Conservation (phyloP, 306 rosid genomes). For the Urtica urens region DNA sequence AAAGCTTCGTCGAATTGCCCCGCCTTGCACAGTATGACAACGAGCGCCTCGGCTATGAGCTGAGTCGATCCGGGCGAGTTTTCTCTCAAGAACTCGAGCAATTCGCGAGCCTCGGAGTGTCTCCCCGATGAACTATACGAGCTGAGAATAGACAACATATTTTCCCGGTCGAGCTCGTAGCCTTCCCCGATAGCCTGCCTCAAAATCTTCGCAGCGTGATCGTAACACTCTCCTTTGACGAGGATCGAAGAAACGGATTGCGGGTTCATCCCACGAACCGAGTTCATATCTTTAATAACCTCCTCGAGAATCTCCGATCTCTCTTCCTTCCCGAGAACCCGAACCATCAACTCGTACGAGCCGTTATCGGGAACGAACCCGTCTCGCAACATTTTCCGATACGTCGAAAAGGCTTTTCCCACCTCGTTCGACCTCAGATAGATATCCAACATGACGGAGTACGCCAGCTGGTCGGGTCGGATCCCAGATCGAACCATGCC, state of each 20-base stretch:
- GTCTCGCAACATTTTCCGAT: conserved; percentile 51
- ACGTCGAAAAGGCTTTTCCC: conserved; percentile 49
- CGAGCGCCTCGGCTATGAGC: conserved; percentile 62
- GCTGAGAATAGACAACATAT: conserved; percentile 55
- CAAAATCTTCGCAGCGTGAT: conserved; percentile 64
- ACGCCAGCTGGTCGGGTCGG: conserved; percentile 66
- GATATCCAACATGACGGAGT: conserved; percentile 77
- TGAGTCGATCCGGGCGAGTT: conserved; percentile 42
- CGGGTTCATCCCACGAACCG: conserved; percentile 51
- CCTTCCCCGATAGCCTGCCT: conserved; percentile 61
- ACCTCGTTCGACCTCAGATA: conserved; percentile 68
- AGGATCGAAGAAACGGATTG: conserved; percentile 69
- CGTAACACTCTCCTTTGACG: conserved; percentile 68
- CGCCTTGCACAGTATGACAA: conserved; percentile 74
- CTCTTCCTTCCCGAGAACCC: conserved; percentile 51
- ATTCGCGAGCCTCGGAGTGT: conserved; percentile 74
- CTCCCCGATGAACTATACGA: conserved; percentile 68
- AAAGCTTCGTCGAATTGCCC: conserved; percentile 58
- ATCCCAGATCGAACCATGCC: conserved; percentile 74
- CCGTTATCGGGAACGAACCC: conserved; percentile 56
- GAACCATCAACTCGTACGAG: conserved; percentile 55
- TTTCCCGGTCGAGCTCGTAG: conserved; percentile 58
- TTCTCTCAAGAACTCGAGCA: conserved; percentile 71
- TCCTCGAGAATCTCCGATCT: conserved; percentile 47
- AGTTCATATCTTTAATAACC: conserved; percentile 62